These are phyloP conservation scores for Prototheca wickerhamii DNA, from an alignment of 163 green algal species.

Conservation along the genomic window DNA sequence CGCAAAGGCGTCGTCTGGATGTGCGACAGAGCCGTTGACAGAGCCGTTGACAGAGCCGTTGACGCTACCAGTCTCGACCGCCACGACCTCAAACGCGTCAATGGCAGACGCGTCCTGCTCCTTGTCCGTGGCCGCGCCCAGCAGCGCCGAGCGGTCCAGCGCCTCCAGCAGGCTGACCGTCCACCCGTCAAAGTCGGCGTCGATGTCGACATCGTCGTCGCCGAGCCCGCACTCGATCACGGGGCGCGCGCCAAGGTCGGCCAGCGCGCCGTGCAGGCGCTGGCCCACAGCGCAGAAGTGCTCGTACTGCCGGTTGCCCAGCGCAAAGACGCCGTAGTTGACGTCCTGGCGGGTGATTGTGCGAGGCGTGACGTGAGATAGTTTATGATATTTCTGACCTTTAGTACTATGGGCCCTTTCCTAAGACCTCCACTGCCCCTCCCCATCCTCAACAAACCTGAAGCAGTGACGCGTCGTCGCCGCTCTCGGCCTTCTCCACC, in stretches of 20 bases:
- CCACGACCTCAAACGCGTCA: conserved; percentile 48
- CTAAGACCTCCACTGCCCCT: background rate
- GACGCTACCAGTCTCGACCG: background rate
- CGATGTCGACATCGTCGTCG: conserved; percentile 87
- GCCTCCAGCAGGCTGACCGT: conserved; percentile 37
- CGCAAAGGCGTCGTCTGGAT: conserved; percentile 18
- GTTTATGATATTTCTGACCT: too few relatives aligned
- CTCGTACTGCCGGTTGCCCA: conserved; percentile 98
- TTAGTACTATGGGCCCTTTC: too few relatives aligned
- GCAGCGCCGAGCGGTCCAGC: conserved; percentile 31
- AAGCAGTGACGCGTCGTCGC: conserved; percentile 19
- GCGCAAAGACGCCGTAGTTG: conserved; percentile 82
- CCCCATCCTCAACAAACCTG: conserved; percentile 17
- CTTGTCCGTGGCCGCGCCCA: background rate
- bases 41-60: background rate
- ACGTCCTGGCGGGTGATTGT: conserved; percentile 37
- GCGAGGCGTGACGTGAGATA: background rate
- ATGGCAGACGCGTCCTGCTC: conserved; percentile 18
- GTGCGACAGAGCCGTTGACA: conserved; percentile 3
- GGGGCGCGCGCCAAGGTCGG: conserved; percentile 46
- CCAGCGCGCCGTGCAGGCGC: conserved; percentile 60
- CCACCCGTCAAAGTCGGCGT: conserved; percentile 88
- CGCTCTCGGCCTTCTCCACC: conserved; percentile 33
- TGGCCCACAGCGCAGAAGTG: conserved; percentile 90
- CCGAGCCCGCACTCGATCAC: conserved; percentile 65